Conservation (phyloP, 2,329 filamentous ascomycete species). For the Curvularia hawaiiensis region DNA sequence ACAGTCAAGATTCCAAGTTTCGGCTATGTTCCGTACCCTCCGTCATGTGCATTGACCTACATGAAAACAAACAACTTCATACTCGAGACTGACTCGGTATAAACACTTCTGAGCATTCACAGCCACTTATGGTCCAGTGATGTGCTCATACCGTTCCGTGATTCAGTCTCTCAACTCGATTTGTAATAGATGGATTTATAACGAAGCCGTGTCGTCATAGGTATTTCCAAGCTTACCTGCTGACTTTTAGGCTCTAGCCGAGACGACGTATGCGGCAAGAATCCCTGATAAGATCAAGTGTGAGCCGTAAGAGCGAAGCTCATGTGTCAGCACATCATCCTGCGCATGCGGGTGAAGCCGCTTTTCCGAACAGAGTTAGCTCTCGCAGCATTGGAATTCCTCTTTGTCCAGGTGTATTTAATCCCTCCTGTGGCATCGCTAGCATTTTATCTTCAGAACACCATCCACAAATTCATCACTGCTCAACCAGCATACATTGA, state of each 20-base stretch:
- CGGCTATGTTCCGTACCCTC: background rate
- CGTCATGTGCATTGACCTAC: background rate
- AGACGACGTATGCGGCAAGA: background rate
- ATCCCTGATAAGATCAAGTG: background rate
- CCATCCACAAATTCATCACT: background rate
- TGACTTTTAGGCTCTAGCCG: background rate
- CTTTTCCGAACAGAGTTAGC: constrained; percentile 14
- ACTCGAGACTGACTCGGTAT: background rate
- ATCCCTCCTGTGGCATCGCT: background rate
- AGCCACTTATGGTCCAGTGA: too few relatives aligned
- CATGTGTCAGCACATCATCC: background rate
- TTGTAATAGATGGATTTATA: background rate
- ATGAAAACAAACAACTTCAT: background rate
- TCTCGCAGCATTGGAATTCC: background rate
- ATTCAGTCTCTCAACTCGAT: background rate
- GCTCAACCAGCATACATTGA: background rate
- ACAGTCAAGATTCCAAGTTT: background rate
- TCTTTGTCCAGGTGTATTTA: background rate
- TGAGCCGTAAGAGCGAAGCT: background rate
- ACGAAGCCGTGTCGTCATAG: background rate
- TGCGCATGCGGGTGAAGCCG: constrained; percentile 7
- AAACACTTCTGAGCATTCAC: background rate
- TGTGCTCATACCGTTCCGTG: background rate
- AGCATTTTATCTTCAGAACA: background rate
- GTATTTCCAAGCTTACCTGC: background rate